These are phyloP conservation scores for Cadophora sp. DNA, from an alignment of 2,329 filamentous ascomycete species.

Conservation along the genomic window DNA sequence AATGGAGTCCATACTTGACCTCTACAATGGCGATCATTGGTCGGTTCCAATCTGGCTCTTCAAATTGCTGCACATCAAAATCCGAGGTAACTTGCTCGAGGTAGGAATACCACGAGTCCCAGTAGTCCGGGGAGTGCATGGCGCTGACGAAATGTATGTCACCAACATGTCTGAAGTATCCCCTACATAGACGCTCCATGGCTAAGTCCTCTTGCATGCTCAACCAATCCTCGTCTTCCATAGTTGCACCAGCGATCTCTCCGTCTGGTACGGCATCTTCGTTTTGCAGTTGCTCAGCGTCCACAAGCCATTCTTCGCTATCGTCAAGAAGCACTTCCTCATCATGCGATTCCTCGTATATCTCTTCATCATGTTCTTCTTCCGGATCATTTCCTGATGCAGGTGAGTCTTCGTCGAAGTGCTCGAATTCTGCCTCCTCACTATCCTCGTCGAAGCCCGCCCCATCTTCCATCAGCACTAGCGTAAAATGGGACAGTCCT, in stretches of 20 bases:
- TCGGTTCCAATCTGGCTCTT: not conserved
- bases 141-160: constrained; percentile 27
- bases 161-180: constrained; percentile 22
- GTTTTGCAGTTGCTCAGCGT: not conserved
- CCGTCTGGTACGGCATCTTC: not conserved
- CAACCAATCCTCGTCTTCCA: constrained; percentile 1
- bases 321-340: not conserved
- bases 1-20: constrained; percentile 9
- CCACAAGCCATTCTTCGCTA: not conserved
- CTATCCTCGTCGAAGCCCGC: constrained; percentile 5
- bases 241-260: not conserved
- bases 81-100: not conserved
- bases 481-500: constrained; percentile 6
- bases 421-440: not conserved
- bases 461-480: constrained; percentile 10
- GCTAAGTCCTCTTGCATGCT: constrained; percentile 5
- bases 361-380: not conserved
- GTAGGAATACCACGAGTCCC: constrained; percentile 11
- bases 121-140: constrained; percentile 14
- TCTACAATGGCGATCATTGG: constrained; percentile 5
- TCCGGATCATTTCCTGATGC: not conserved
- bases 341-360: not conserved
- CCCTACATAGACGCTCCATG: constrained; percentile 10
- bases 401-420: constrained; percentile 4
- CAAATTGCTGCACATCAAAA: not conserved